Evolutionary conservation across 495 filamentous ascomycete genomes (phyloP), one percentile per base, ranked within the genome.

Genomic region (Penicillium cosmopolitanum): DNA sequence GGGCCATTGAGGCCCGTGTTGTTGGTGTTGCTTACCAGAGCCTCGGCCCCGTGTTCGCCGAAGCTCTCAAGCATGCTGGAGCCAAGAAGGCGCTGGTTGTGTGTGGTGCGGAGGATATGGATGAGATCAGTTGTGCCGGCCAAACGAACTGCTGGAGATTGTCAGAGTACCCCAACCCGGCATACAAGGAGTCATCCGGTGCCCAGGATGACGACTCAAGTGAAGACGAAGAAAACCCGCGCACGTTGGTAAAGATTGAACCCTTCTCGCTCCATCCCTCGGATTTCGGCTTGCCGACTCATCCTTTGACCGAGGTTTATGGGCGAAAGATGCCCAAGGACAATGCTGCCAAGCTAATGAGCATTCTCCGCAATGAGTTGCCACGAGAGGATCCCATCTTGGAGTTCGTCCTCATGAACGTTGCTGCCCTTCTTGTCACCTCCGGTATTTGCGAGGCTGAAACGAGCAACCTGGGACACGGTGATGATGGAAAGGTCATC

Each of bases 371-470:
- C 18, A 89, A 89, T 48, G 83, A 92, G 71, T 67, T 96, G 54
- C 77, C 83, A 1, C 77, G 79, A 10, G 88, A 91, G 60, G 86
- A 96, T 69, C 91, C 96, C 2, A 92, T 99, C 62, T 70, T 96
- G 71, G 87, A 95, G 66, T 98, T 98, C 65, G 94, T 99, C 44
- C 77, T 97, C 42, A 87, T 97, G 70, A 99, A 99, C 67, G 88
- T 93, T 0, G 95, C 95, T 2, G 92, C 92, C 12, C 75, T 98
- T 50, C 81, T 98, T 21, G 93, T 93, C 1, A 84, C 88, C 7
- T 80, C 90, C 1, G 96, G 96, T 0, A 73, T 96, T n/a, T 95
- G 93, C 64, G 94, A 97, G 56, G 84, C 87, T 1, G 88, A 94
- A 35, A 82, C 78, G 31, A 91, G 88, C 65, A 76, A 84, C 64